Evolutionary conservation across 805 yeast species (phyloP).

Genomic region (Alloascoidea hylecoeti): DNA sequence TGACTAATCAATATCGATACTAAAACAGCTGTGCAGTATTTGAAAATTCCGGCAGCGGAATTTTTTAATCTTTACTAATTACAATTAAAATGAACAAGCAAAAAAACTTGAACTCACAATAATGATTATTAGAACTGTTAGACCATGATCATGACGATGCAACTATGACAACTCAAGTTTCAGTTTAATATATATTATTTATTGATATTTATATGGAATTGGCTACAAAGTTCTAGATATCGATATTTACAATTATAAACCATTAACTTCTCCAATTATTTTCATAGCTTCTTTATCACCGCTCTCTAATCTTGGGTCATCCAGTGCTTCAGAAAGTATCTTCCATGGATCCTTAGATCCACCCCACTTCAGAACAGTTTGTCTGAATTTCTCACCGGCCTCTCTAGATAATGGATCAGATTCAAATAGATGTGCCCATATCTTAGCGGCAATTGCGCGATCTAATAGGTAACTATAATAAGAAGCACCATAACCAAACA

Average conservation of each 20-base stretch:
- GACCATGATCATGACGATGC: too few relatives aligned
- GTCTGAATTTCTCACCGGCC: conserved; percentile 66
- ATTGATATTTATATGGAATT: too few relatives aligned
- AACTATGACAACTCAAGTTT: too few relatives aligned
- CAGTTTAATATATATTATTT: too few relatives aligned
- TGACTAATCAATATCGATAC: too few relatives aligned
- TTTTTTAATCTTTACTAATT: too few relatives aligned
- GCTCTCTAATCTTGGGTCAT: conserved; percentile 36
- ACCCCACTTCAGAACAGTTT: conserved; percentile 78
- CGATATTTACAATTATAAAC: background rate
- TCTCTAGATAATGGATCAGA: conserved; percentile 53
- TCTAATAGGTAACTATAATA: conserved; percentile 88
- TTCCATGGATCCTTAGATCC: conserved; percentile 86
- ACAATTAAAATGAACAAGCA: too few relatives aligned
- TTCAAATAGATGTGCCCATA: conserved; percentile 65
- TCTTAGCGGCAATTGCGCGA: conserved; percentile 78
- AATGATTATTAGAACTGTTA: too few relatives aligned
- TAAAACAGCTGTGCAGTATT: too few relatives aligned
- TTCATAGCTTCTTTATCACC: conserved; percentile 71
- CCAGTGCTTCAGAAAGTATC: conserved; percentile 69
- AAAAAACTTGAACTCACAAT: too few relatives aligned
- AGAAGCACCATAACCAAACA: conserved; percentile 87
- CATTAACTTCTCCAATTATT: conserved; percentile 21
- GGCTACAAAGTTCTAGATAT: too few relatives aligned
- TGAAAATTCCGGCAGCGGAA: too few relatives aligned